These are phyloP conservation scores for Epichloe baconii DNA, from an alignment of 2,329 filamentous ascomycete species.

Conservation along the genomic window DNA sequence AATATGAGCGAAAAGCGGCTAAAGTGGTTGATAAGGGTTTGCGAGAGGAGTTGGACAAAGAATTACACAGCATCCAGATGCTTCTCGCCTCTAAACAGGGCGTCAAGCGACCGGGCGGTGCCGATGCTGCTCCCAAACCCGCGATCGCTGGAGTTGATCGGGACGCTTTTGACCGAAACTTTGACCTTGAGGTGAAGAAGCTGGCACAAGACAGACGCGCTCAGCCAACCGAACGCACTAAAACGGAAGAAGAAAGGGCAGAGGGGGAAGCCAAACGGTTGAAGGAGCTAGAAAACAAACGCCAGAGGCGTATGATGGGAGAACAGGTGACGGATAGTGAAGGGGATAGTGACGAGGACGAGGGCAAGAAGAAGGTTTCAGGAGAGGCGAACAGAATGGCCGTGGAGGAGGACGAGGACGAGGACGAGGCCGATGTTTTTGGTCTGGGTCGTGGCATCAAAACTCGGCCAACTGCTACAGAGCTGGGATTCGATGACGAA, in stretches of 20 bases:
- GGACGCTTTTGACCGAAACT: constrained; percentile 66
- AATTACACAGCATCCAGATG: constrained; percentile 61
- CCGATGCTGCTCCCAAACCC: constrained; percentile 12
- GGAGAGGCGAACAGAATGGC: constrained; percentile 22
- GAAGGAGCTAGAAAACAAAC: constrained; percentile 69
- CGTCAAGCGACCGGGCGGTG: constrained; percentile 21
- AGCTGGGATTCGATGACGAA: constrained; percentile 75
- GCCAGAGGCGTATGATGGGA: constrained; percentile 76
- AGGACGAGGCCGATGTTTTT: constrained; percentile 37
- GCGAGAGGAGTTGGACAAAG: constrained; percentile 71
- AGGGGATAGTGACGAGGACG: constrained; percentile 32
- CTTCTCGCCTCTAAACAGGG: constrained; percentile 45
- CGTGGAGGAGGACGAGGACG: constrained; percentile 30
- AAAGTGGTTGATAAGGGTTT: constrained; percentile 92
- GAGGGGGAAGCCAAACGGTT: constrained; percentile 65
- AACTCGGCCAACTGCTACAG: constrained; percentile 40
- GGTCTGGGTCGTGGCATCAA: constrained; percentile 47
- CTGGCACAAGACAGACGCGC: constrained; percentile 76
- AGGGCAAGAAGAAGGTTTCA: constrained; percentile 22
- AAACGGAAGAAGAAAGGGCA: constrained; percentile 77
- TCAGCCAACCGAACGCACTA: constrained; percentile 73
- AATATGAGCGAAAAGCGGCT: constrained; percentile 80
- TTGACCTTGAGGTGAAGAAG: constrained; percentile 72
- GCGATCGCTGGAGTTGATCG: constrained; percentile 44
- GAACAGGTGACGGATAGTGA: constrained; percentile 58